Evolutionary conservation across 164 flowering plant genomes (phyloP).

Genomic region (Vitis amurensis): DNA sequence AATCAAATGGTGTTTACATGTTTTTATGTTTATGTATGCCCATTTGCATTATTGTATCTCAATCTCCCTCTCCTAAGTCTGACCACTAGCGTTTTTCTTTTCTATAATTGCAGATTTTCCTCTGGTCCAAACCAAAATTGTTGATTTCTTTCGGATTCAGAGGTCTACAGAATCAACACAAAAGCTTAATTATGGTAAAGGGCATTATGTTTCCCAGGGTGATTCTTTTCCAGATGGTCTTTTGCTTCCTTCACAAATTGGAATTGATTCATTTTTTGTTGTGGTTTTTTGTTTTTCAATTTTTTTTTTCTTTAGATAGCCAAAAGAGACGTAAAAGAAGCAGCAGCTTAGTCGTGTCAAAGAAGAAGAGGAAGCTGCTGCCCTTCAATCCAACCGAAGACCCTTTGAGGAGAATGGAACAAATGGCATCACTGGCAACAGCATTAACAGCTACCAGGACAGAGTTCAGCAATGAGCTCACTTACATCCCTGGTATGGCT

Average conservation of each 20-base stretch:
- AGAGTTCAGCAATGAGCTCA: constrained; percentile 73
- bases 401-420: constrained; percentile 56
- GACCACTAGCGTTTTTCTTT: not conserved
- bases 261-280: constrained; percentile 1
- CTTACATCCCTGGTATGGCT: constrained; percentile 80
- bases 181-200: constrained; percentile 41
- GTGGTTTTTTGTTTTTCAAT: not conserved
- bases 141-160: constrained; percentile 85
- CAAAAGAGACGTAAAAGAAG: constrained; percentile 49
- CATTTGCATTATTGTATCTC: not conserved
- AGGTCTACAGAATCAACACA: constrained; percentile 30
- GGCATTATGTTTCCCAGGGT: not conserved
- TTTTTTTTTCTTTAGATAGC: constrained; percentile 26
- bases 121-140: constrained; percentile 79
- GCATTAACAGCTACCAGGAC: constrained; percentile 69
- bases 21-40: not conserved
- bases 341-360: constrained; percentile 46
- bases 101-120: constrained; percentile 60
- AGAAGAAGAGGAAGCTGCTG: constrained; percentile 73
- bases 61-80: not conserved
- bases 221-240: not conserved
- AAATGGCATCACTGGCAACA: constrained; percentile 91
- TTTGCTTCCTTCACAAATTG: not conserved
- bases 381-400: constrained; percentile 77
- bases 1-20: not conserved